Evolutionary conservation across 2,329 filamentous ascomycete genomes (phyloP).

Genomic region (Albophoma yamanashiensis): DNA sequence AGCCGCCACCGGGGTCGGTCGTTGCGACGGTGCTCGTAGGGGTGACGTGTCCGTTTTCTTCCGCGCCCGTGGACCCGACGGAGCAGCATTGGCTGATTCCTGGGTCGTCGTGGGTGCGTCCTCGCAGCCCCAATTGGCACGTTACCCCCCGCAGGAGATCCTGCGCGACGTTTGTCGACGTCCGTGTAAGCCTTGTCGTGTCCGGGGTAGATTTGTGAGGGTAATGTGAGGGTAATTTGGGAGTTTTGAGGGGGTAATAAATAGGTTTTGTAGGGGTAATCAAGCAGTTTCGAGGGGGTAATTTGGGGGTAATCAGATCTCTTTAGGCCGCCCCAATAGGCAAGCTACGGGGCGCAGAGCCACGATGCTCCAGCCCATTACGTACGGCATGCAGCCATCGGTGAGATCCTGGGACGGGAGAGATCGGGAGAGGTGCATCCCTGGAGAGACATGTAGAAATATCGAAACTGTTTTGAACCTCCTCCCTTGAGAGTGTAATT

Average conservation of each 20-base stretch:
- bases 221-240: conserved; percentile 6
- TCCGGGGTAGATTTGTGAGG: conserved; percentile 3
- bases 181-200: background rate
- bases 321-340: conserved; percentile 2
- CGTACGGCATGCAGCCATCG: conserved; percentile 5
- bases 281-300: conserved; percentile 1
- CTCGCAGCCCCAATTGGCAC: background rate
- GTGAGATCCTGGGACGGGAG: conserved; percentile 5
- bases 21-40: background rate
- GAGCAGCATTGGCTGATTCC: background rate
- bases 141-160: background rate
- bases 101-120: background rate
- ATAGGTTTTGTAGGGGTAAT: conserved; percentile 7
- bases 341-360: background rate
- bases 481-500: background rate
- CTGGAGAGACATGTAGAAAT: background rate
- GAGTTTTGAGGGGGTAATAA: conserved; percentile 7
- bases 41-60: background rate
- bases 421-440: background rate
- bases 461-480: background rate
- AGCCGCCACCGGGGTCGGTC: background rate
- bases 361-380: conserved; percentile 7
- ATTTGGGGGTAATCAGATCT: conserved; percentile 9
- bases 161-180: background rate
- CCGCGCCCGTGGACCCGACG: background rate